Conservation (phyloP, 495 filamentous ascomycete genomes). For the Trichoderma gamsii region DNA sequence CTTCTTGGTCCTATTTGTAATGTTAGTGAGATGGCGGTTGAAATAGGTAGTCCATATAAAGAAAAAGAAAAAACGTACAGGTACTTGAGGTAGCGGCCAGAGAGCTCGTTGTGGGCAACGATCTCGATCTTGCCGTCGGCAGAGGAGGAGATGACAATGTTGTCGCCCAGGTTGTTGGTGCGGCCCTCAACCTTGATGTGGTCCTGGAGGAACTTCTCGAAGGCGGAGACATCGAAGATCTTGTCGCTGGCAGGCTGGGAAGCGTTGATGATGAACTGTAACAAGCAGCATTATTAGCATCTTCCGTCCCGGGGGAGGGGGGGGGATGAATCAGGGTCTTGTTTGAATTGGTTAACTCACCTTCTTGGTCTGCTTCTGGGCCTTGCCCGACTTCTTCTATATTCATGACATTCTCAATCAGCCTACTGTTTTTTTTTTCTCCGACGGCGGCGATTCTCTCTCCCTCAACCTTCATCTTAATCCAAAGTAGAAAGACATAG, state of each 20-base stretch:
- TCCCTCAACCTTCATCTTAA: conserved; percentile 19
- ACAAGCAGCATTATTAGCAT: conserved; percentile 18
- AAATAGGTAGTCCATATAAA: too few species aligned
- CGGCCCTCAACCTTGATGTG: conserved; percentile 99
- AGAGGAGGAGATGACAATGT: conserved; percentile 78
- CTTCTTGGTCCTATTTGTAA: conserved; percentile 82
- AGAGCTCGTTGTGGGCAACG: conserved; percentile 94
- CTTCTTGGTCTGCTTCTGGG: conserved; percentile 59
- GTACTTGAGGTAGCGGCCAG: conserved; percentile 98
- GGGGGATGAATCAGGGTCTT: neutral
- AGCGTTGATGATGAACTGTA: conserved; percentile 95
- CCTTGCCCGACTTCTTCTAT: conserved; percentile 62
- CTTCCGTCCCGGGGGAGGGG: conserved; percentile 4
- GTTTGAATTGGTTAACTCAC: conserved; percentile 28
- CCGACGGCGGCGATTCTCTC: conserved; percentile 36
- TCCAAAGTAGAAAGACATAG: neutral
- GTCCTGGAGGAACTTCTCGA: conserved; percentile 99
- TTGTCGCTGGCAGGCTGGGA: conserved; percentile 96
- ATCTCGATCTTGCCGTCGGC: conserved; percentile 98
- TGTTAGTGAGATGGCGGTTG: neutral
- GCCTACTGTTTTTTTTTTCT: conserved; percentile 62
- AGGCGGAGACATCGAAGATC: conserved; percentile 98
- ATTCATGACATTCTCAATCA: conserved; percentile 53
- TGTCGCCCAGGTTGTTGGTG: conserved; percentile 94
- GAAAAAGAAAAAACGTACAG: conserved; percentile 57